Conservation (phyloP, 2,329 filamentous ascomycete species). For the Epicoccum sorghinum region DNA sequence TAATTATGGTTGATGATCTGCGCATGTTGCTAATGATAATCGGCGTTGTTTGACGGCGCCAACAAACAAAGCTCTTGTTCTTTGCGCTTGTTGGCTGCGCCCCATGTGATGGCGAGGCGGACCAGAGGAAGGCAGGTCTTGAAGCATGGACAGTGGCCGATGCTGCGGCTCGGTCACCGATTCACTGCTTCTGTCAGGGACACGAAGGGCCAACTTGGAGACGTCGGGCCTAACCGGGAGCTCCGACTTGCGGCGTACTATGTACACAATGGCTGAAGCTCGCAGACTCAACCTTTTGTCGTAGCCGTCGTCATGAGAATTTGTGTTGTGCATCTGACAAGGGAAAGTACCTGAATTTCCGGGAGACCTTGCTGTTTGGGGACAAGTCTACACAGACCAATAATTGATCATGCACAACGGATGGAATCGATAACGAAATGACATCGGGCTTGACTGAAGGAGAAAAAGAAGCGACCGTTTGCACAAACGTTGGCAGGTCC, state of each 20-base stretch:
- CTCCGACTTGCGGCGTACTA: slow-evolving; percentile 2
- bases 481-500: slow-evolving; percentile 6
- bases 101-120: slow-evolving; percentile 1
- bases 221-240: neutral
- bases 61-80: neutral
- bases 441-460: slow-evolving; percentile 5
- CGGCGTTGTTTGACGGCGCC: neutral
- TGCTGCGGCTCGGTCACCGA: slow-evolving; percentile 12
- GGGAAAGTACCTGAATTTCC: slow-evolving; percentile 5
- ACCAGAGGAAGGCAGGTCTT: neutral
- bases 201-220: neutral
- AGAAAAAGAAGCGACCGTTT: slow-evolving; percentile 18
- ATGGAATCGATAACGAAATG: slow-evolving; percentile 12
- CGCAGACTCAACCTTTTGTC: neutral
- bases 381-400: slow-evolving; percentile 2
- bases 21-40: neutral
- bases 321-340: slow-evolving; percentile 14
- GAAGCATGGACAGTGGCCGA: neutral
- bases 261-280: slow-evolving; percentile 3
- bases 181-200: neutral
- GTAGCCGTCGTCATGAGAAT: slow-evolving; percentile 2
- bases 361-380: neutral
- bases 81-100: neutral
- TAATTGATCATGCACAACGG: slow-evolving; percentile 14
- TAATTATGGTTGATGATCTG: neutral